Evolutionary conservation across 78 protist species (phyloP), one percentile per base, ranked within the genome.

Genomic region (Capsaspora owczarzaki): DNA sequence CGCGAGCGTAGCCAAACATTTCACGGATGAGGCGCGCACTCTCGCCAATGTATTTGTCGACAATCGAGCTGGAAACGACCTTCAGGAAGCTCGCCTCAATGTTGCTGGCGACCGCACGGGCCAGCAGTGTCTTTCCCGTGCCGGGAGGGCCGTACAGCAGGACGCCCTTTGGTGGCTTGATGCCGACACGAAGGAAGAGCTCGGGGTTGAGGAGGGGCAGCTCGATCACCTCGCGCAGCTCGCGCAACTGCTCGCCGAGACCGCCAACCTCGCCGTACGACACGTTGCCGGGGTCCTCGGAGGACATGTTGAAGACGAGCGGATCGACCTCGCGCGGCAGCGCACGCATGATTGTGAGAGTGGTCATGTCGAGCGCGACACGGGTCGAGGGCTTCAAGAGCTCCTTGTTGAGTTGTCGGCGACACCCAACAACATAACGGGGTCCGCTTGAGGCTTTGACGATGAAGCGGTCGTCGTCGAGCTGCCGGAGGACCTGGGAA

Each of bases 41-140:
- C 82, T 98, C 99, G 41, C 99, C 99, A 76, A 98, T 97, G 91
- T 97, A 98, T 87, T 98, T 98, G 89, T 98, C 99, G 25, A 98
- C 99, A 31, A 98, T 93, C 44, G 99, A 98, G 0, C 93, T 85
- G 12, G 98, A 89, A 0, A 97, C 99, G 27, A 98, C 99, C 92
- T 97, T 97, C 33, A 98, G 81, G 85, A 98, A 98, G 53, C 37
- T 47, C 1, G 98, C 98, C 27, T 98, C 97, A 42, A 96, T 86
- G 76, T 91, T 93, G 49, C 82, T 47, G 19, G 99, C 98, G 23
- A 98, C 86, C 3, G 99, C 99, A 19, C 99, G 84, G 1, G 99
- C 99, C 23, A 97, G 93, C 46, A 97, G 92, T 0, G 99, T 97
- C 89, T 97, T 97, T 1, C 98, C 98, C 0, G 98, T 97, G 53